Conservation (phyloP, 1,139 yeast species). For the Kodamaea anthophila region DNA sequence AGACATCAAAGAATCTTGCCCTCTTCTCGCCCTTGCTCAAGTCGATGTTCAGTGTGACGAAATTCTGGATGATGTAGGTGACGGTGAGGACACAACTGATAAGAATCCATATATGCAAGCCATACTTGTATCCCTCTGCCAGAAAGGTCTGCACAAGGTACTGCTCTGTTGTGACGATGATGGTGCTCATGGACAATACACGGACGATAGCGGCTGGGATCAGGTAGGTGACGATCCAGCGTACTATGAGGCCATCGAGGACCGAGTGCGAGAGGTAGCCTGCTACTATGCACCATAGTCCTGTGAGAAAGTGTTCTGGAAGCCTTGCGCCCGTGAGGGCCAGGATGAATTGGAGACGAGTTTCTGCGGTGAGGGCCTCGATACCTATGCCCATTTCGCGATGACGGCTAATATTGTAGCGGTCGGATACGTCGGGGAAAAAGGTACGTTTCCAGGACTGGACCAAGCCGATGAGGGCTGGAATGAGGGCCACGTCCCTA, state of each 20-base stretch:
- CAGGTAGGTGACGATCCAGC: constrained; percentile 91
- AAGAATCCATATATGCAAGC: constrained; percentile 85
- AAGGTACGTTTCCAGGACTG: constrained; percentile 49
- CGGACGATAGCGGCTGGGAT: constrained; percentile 84
- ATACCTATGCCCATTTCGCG: constrained; percentile 6
- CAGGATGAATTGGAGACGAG: constrained; percentile 11
- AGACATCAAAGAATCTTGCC: constrained; percentile 66
- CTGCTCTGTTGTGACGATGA: constrained; percentile 66
- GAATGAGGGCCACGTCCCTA: constrained; percentile 65
- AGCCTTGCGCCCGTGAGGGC: constrained; percentile 51
- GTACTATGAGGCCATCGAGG: constrained; percentile 80
- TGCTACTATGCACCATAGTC: constrained; percentile 80
- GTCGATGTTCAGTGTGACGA: constrained; percentile 79
- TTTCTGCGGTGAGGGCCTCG: constrained; percentile 6
- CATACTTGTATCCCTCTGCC: constrained; percentile 49
- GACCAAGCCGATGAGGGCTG: constrained; percentile 53
- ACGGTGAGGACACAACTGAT: constrained; percentile 79
- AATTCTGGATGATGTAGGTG: constrained; percentile 82
- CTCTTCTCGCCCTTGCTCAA: constrained; percentile 32
- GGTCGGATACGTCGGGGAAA: constrained; percentile 12
- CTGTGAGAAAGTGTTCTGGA: constrained; percentile 66
- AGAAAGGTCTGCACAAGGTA: constrained; percentile 55
- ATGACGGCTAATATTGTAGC: constrained; percentile 8
- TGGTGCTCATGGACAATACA: constrained; percentile 73
- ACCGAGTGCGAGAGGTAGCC: constrained; percentile 81